Evolutionary conservation across 2,329 filamentous ascomycete species (phyloP).

Genomic region (Malbranchea zuffiana): DNA sequence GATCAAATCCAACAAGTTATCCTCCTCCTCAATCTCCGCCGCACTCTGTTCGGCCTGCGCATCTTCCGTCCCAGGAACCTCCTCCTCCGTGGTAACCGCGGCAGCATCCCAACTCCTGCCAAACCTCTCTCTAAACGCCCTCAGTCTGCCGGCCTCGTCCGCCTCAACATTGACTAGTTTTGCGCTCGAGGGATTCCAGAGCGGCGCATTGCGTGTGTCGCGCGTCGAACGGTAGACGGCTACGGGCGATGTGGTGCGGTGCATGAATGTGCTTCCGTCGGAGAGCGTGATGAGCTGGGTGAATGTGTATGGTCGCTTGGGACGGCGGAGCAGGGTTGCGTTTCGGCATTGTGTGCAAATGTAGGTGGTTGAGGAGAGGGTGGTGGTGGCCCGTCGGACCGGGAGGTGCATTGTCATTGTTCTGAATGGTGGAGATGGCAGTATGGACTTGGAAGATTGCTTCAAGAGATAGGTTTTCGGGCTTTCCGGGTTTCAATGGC

Average conservation of each 20-base stretch:
- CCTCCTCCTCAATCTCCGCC: slow-evolving; percentile 36
- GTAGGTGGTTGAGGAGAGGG: slow-evolving; percentile 24
- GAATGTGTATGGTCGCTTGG: slow-evolving; percentile 89
- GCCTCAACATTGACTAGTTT: slow-evolving; percentile 80
- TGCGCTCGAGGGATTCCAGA: slow-evolving; percentile 82
- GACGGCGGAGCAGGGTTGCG: slow-evolving; percentile 74
- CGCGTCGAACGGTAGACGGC: slow-evolving; percentile 56
- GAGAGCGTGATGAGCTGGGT: slow-evolving; percentile 91
- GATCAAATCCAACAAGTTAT: slow-evolving; percentile 49
- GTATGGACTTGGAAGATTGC: no score
- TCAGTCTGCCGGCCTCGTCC: slow-evolving; percentile 84
- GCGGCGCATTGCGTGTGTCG: slow-evolving; percentile 75
- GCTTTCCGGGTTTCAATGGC: no score
- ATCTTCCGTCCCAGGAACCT: slow-evolving; percentile 12
- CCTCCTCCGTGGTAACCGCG: slow-evolving; percentile 23
- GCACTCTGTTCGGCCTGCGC: slow-evolving; percentile 18
- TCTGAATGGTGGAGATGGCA: no score
- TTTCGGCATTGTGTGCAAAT: slow-evolving; percentile 56
- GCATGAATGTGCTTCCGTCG: slow-evolving; percentile 68
- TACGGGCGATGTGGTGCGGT: slow-evolving; percentile 41
- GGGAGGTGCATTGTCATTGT: slow-evolving; percentile 29
- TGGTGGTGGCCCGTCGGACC: slow-evolving; percentile 23
- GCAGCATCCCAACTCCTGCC: slow-evolving; percentile 69
- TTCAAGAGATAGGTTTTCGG: no score
- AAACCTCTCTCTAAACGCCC: slow-evolving; percentile 74